Evolutionary conservation across 306 rosid genomes (phyloP).

Genomic region (Amphicarpaea edgeworthii): DNA sequence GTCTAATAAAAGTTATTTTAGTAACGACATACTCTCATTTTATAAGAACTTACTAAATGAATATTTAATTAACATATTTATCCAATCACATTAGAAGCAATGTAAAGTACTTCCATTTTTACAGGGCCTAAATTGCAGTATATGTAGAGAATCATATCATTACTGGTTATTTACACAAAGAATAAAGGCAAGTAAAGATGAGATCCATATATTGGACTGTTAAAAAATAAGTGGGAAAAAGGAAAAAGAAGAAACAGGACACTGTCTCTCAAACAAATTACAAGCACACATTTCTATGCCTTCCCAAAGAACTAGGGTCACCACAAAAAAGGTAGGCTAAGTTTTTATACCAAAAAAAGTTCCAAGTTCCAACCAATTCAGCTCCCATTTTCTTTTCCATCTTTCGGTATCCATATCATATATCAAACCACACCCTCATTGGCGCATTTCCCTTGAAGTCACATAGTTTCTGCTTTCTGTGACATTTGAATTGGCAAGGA

Average conservation of each 20-base stretch:
- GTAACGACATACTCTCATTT: background rate
- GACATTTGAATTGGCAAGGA: conserved; percentile 63
- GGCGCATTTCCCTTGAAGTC: conserved; percentile 61
- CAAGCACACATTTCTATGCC: conserved; percentile 62
- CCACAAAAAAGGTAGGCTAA: conserved; percentile 34
- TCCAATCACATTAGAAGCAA: background rate
- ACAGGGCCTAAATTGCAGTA: conserved; percentile 33
- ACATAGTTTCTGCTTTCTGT: conserved; percentile 77
- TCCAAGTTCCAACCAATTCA: conserved; percentile 42
- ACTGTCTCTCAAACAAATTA: conserved; percentile 62
- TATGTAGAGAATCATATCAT: conserved; percentile 35
- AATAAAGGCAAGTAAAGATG: conserved; percentile 55
- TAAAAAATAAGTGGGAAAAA: conserved; percentile 11
- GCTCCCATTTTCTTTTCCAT: conserved; percentile 43
- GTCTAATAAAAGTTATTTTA: background rate
- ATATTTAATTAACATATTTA: too few species aligned
- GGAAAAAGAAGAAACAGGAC: conserved; percentile 30
- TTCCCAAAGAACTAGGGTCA: conserved; percentile 48
- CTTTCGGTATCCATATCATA: conserved; percentile 45
- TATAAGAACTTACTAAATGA: background rate
- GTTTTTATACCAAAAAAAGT: conserved; percentile 48
- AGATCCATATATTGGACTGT: conserved; percentile 48
- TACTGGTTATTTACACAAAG: conserved; percentile 63
- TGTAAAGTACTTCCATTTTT: background rate
- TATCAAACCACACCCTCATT: conserved; percentile 48